phyloP scores from a whole-genome alignment of 2,329 filamentous ascomycete genomes.

The Ophiostoma tasmaniense region DNA sequence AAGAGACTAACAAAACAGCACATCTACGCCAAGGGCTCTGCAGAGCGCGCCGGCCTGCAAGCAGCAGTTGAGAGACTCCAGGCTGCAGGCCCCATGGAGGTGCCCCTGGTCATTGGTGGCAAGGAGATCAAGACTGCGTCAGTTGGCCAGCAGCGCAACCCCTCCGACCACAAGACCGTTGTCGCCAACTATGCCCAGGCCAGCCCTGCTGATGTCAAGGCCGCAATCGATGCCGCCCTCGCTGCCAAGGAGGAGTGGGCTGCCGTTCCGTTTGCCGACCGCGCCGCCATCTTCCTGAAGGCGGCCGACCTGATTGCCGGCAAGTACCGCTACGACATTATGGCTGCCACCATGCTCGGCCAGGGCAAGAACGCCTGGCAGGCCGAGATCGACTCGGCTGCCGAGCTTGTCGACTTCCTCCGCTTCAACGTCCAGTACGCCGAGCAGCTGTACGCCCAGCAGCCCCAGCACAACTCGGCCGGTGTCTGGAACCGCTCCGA shows the following conservation, averaged over 20 bases:
- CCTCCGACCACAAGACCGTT: conserved; percentile 65
- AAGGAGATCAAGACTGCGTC: conserved; percentile 64
- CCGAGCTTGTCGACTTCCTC: conserved; percentile 86
- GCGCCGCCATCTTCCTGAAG: conserved; percentile 90
- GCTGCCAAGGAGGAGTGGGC: conserved; percentile 85
- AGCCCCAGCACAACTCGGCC: conserved; percentile 73
- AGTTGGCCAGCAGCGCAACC: conserved; percentile 67
- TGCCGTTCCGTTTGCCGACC: conserved; percentile 75
- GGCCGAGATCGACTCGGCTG: conserved; percentile 94
- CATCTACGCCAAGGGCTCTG: conserved; percentile 77
- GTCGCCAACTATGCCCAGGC: conserved; percentile 83
- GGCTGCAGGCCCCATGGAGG: conserved; percentile 60
- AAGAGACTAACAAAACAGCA: conserved; percentile 39
- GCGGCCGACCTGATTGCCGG: conserved; percentile 81
- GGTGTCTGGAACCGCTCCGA: conserved; percentile 90
- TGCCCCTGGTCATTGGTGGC: conserved; percentile 77
- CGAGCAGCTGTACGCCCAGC: conserved; percentile 79
- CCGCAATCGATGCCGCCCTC: conserved; percentile 75
- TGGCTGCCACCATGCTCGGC: conserved; percentile 91
- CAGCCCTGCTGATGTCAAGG: conserved; percentile 62
- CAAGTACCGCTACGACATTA: conserved; percentile 94
- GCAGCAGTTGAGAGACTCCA: conserved; percentile 64
- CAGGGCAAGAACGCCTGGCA: conserved; percentile 99
- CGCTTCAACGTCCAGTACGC: conserved; percentile 93
- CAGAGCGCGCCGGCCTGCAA: conserved; percentile 66